These are phyloP conservation scores for Ascochyta lentis DNA, from an alignment of 2,329 filamentous ascomycete species.

Conservation along the genomic window DNA sequence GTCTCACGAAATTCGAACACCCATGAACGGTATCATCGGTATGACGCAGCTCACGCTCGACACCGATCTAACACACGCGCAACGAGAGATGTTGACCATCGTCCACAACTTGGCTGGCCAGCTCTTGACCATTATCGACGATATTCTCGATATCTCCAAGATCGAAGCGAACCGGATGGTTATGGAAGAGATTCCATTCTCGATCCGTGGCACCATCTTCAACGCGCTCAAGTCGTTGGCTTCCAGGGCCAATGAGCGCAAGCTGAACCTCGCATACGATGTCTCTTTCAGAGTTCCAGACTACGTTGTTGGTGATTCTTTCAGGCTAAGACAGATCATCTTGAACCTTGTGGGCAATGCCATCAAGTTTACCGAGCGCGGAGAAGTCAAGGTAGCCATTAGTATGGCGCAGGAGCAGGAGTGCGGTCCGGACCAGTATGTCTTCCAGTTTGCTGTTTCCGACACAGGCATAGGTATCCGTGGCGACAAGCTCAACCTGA, in stretches of 20 bases:
- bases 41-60: conserved; percentile 98
- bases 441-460: conserved; percentile 93
- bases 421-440: conserved; percentile 77
- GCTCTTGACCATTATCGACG: conserved; percentile 93
- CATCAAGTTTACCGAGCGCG: conserved; percentile 98
- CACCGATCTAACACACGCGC: conserved; percentile 90
- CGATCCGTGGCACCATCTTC: conserved; percentile 91
- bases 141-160: conserved; percentile 72
- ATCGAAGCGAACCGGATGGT: conserved; percentile 98
- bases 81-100: conserved; percentile 98
- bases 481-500: conserved; percentile 91
- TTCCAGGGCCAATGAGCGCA: conserved; percentile 97
- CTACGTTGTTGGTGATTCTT: conserved; percentile 94
- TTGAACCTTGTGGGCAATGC: conserved; percentile 97
- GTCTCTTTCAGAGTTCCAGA: conserved; percentile 94
- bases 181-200: conserved; percentile 97
- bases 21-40: conserved; percentile 97
- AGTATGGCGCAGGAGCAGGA: conserved; percentile 71
- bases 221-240: conserved; percentile 95
- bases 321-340: conserved; percentile 95
- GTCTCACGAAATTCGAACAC: conserved; percentile 97
- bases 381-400: conserved; percentile 95
- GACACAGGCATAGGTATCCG: conserved; percentile 98
- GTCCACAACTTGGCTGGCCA: conserved; percentile 97
- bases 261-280: conserved; percentile 88